Conservation (phyloP, 2,329 filamentous ascomycete species). For the Pezicula carpinea region DNA sequence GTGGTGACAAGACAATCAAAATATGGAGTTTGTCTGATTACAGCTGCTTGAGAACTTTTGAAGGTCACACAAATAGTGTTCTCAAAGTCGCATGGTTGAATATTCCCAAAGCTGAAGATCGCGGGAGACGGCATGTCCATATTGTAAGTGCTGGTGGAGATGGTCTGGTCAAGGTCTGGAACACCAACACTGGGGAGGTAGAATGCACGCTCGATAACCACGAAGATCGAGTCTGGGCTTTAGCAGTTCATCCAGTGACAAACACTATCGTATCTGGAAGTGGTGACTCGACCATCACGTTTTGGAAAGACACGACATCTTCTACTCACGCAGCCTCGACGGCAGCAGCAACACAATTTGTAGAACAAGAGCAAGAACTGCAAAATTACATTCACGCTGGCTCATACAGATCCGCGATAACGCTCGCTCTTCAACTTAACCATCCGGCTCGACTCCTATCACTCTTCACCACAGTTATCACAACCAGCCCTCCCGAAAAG, state of each 20-base stretch:
- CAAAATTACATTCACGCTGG: slow-evolving; percentile 87
- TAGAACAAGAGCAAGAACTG: slow-evolving; percentile 91
- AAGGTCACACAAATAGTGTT: slow-evolving; percentile 94
- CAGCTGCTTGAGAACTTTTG: slow-evolving; percentile 86
- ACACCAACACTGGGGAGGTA: slow-evolving; percentile 76
- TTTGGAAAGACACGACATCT: slow-evolving; percentile 90
- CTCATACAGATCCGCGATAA: slow-evolving; percentile 90
- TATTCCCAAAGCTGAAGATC: slow-evolving; percentile 41
- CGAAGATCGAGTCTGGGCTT: slow-evolving; percentile 89
- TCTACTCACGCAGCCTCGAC: slow-evolving; percentile 72
- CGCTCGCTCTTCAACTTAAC: slow-evolving; percentile 86
- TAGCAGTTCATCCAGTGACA: slow-evolving; percentile 65
- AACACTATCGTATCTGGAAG: slow-evolving; percentile 84
- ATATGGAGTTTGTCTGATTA: slow-evolving; percentile 93
- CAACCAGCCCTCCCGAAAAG: slow-evolving; percentile 52
- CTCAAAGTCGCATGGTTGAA: slow-evolving; percentile 88
- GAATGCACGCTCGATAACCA: slow-evolving; percentile 95
- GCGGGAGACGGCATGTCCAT: slow-evolving; percentile 57
- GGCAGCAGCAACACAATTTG: slow-evolving; percentile 68
- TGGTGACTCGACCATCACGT: slow-evolving; percentile 87
- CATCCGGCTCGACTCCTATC: slow-evolving; percentile 83
- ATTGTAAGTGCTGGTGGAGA: slow-evolving; percentile 89
- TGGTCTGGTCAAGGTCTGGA: slow-evolving; percentile 95
- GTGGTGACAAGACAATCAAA: slow-evolving; percentile 93
- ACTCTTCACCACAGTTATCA: slow-evolving; percentile 78